These are phyloP conservation scores for Tetrahymena malaccensis DNA, from an alignment of 73 alveolate species.

Conservation along the genomic window DNA sequence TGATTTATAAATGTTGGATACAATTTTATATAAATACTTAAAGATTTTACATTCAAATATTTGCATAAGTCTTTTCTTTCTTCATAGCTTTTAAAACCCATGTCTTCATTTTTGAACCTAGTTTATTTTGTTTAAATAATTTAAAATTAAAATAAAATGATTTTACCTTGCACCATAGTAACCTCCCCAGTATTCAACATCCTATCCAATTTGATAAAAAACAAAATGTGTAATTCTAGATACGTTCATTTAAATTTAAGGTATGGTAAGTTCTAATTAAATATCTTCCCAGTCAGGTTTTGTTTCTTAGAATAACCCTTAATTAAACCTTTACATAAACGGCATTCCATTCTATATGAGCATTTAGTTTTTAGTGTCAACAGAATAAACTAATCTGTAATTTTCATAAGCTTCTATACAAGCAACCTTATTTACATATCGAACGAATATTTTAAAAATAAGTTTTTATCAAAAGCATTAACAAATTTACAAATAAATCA, in stretches of 20 bases:
- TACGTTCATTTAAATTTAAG: neutral
- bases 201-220: slow-evolving; percentile 50
- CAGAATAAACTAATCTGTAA: neutral
- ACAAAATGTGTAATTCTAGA: neutral
- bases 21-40: neutral
- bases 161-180: slow-evolving; percentile 49
- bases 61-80: slow-evolving; percentile 3
- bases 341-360: neutral
- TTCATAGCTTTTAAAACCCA: slow-evolving; percentile 21
- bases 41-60: neutral
- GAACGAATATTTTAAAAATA: neutral
- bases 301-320: neutral
- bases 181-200: slow-evolving; percentile 71
- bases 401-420: neutral
- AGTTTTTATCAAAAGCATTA: neutral
- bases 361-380: neutral
- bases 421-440: too few species aligned
- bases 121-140: neutral
- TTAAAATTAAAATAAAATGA: neutral
- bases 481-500: slow-evolving; percentile 32
- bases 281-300: neutral
- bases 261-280: slow-evolving; percentile 11
- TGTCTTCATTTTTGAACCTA: slow-evolving; percentile 9
- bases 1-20: neutral
- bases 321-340: neutral